Conservation (phyloP, 176 grass and related monocot genomes). For the Avena sativa region DNA sequence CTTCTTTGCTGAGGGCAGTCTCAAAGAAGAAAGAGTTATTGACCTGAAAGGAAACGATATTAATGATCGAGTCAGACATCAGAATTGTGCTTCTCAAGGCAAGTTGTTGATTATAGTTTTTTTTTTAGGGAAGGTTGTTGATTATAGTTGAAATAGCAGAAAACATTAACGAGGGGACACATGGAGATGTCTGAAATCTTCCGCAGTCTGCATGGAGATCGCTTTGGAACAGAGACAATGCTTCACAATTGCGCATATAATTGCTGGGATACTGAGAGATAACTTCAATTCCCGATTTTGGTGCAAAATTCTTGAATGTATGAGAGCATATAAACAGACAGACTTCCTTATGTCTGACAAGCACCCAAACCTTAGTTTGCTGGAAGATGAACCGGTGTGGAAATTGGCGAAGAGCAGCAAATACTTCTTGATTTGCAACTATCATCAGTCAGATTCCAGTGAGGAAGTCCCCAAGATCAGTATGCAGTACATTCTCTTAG, state of each 20-base stretch:
- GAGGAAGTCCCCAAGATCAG: neutral
- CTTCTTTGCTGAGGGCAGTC: neutral
- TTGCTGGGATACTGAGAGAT: neutral
- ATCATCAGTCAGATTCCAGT: neutral
- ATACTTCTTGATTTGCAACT: neutral
- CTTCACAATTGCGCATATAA: neutral
- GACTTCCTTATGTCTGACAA: neutral
- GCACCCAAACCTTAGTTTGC: neutral
- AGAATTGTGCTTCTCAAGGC: neutral
- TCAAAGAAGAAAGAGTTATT: neutral
- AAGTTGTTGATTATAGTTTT: neutral
- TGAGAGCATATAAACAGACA: neutral
- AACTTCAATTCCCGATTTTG: neutral
- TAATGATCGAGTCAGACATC: neutral
- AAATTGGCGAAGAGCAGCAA: neutral
- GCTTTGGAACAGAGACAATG: neutral
- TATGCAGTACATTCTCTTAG: neutral
- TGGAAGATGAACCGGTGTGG: neutral
- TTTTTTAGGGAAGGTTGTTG: neutral
- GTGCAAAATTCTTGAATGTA: neutral
- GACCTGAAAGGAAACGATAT: neutral
- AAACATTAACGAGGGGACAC: neutral
- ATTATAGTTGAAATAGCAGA: neutral
- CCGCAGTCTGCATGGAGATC: neutral
- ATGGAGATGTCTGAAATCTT: slow-evolving; percentile 1